Evolutionary conservation across 768 basidiomycete genomes (phyloP), one percentile per base, ranked within the genome.

Genomic region (Suillus placidus): DNA sequence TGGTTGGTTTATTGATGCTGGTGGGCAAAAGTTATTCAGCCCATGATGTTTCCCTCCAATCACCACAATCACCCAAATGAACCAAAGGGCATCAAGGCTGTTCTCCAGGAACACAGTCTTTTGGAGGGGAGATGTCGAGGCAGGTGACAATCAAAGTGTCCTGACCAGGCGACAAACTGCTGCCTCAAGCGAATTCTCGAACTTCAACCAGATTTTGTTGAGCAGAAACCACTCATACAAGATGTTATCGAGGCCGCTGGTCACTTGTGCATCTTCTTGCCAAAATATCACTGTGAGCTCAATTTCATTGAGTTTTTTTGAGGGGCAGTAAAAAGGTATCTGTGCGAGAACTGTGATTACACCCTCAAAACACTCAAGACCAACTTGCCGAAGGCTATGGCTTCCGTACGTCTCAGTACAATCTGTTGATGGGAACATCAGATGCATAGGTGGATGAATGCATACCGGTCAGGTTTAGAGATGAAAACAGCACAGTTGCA

Each of bases 31-130:
- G 60, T 78, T 52, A 65, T 20, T n/a, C 55, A 66, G 35, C 9
- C 14, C 34, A 81, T 82, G 78, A 64, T 76, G 7, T 82, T 80
- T 66, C 75, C 75, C 38, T 56, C 66, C 5, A 63, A 79, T 67
- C 78, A 83, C 64, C 62, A 68, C 71, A 8, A 67, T 70, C 38
- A 74, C 65, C 67, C 74, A 74, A 14, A 70, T 0, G 16, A 65
- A 34, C 73, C 74, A 18, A 80, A 80, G 56, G 80, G 80, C 12
- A 76, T 80, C 63, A 62, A 74, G 60, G n/a, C 47, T 16, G 70
- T 79, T 18, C 71, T 79, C 8, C 26, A 52, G 34, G 78, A 79
- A 66, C 68, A 64, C 32, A 73, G 76, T 3, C 60, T 77, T 47
- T 3, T 75, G 70, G 62, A 60, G 6, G 18, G 34, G 6, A 61